A percentile compares a stretch with the other conserved stretches of the same genome.
Conservation (phyloP, 176 grass and related monocot species). For the Musa acuminata region DNA sequence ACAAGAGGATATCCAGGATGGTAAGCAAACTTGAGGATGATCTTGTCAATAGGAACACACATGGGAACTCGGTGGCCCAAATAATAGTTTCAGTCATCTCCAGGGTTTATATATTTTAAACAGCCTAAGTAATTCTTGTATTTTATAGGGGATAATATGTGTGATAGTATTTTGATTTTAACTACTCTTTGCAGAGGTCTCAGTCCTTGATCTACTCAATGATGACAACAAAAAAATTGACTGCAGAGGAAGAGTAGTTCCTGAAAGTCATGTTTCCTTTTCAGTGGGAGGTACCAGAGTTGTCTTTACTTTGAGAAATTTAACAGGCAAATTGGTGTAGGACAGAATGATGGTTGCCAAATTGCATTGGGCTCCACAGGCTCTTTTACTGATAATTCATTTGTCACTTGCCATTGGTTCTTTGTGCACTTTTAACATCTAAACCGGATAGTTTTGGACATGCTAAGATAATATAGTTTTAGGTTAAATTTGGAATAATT, state of each 20-base stretch:
- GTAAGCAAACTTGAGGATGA: slow-evolving; percentile 30
- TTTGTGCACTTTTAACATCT: not conserved
- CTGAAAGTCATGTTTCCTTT: slow-evolving; percentile 60
- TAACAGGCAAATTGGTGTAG: not conserved
- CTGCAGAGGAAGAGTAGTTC: slow-evolving; percentile 22
- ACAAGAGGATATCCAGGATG: slow-evolving; percentile 34
- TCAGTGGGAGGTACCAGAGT: slow-evolving; percentile 50
- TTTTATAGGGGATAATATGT: not conserved
- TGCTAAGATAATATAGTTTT: not conserved
- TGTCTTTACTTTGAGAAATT: not conserved
- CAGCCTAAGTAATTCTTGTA: not conserved
- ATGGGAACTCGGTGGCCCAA: not conserved
- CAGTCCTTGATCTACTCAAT: slow-evolving; percentile 50
- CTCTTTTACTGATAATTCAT: not conserved
- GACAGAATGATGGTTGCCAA: not conserved
- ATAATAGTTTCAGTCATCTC: slow-evolving; percentile 1
- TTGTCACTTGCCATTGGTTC: not conserved
- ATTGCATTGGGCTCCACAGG: not conserved
- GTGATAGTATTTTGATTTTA: slow-evolving; percentile 7
- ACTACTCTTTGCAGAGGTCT: slow-evolving; percentile 38
- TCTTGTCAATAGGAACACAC: slow-evolving; percentile 7
- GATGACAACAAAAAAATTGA: slow-evolving; percentile 38
- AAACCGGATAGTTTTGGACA: not conserved
- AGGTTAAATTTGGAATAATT: not conserved
- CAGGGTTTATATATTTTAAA: slow-evolving; percentile 1